Evolutionary conservation across 176 grass and related monocot genomes (phyloP), one percentile per base, ranked within the genome.

Genomic region (Aechmea fasciata): DNA sequence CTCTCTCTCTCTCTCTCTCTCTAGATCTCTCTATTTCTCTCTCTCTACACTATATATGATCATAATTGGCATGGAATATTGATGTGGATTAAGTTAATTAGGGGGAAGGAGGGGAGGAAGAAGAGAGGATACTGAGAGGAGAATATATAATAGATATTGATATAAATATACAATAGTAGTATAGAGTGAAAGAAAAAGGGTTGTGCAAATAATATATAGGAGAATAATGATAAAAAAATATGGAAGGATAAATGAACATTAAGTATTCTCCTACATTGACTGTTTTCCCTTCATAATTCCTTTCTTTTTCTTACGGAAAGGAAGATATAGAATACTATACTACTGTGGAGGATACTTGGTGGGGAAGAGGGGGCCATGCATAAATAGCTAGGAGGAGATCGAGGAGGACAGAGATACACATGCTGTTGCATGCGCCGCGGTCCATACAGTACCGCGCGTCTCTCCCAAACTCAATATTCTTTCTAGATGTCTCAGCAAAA

Each of bases 181-280:
- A 41, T 41, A 57, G 74, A 57, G 14, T 41, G 62, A 10, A 63
- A 49, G 48, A 69, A 66, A 66, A 54, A 79, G 64, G 4, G 15
- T 10, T 2, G 55, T 20, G 55, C 22, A 51, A 64, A 68, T 29
- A 69, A 64, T n/a, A n/a, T n/a, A n/a, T 77, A 79, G 51, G 77
- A 76, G 63, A 64, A 71, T 81, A 86, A 52, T 64, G 76, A 79
- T 73, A 74, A 83, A 73, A 50, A 65, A 77, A 92, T 83, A 85
- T 80, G 83, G 68, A 81, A 79, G 48, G 55, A 81, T 77, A 85
- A 86, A 82, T 63, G 70, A 76, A 81, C 86, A n/a, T n/a, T n/a
- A 90, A 80, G 86, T 84, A 92, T 87, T 85, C 86, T 77, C 55
- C 74, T 87, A 81, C 73, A 87, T 92, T 97, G 94, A 92, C 89